These are phyloP conservation scores for Berberis vulgaris DNA, from an alignment of 164 flowering plant species.

Conservation along the genomic window DNA sequence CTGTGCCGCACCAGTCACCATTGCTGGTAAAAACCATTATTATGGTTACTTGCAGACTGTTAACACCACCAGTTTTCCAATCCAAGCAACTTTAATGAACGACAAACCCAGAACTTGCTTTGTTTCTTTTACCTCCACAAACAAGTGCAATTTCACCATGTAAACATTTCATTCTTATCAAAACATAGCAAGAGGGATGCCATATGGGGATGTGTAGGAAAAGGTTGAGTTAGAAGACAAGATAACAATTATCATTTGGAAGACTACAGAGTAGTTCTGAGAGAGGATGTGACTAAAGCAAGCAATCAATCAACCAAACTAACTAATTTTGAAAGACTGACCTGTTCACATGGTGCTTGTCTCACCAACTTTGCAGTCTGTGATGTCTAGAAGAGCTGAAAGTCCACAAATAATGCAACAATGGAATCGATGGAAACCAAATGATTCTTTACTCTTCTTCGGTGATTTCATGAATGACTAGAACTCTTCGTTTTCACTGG, in stretches of 20 bases:
- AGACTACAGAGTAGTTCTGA: slow-evolving; percentile 11
- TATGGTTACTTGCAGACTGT: neutral
- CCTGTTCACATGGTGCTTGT: slow-evolving; percentile 11
- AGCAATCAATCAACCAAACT: slow-evolving; percentile 1
- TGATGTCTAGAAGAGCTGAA: neutral
- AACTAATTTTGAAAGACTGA: slow-evolving; percentile 4
- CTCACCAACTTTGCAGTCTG: slow-evolving; percentile 1
- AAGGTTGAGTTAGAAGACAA: slow-evolving; percentile 1
- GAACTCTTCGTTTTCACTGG: neutral
- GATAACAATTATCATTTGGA: slow-evolving; percentile 14
- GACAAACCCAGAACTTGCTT: neutral
- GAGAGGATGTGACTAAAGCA: slow-evolving; percentile 11
- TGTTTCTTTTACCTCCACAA: neutral
- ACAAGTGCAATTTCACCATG: neutral
- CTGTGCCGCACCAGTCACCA: neutral
- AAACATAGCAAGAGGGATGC: neutral
- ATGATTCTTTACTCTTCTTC: neutral
- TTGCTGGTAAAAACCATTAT: neutral
- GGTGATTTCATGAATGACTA: neutral
- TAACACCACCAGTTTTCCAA: neutral
- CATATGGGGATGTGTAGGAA: neutral
- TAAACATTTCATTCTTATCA: neutral
- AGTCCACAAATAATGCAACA: neutral
- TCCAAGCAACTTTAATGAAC: neutral
- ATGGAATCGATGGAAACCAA: neutral